phyloP scores from a whole-genome alignment of 2,329 filamentous ascomycete genomes.

The Myriosclerotinia duriaeana region DNA sequence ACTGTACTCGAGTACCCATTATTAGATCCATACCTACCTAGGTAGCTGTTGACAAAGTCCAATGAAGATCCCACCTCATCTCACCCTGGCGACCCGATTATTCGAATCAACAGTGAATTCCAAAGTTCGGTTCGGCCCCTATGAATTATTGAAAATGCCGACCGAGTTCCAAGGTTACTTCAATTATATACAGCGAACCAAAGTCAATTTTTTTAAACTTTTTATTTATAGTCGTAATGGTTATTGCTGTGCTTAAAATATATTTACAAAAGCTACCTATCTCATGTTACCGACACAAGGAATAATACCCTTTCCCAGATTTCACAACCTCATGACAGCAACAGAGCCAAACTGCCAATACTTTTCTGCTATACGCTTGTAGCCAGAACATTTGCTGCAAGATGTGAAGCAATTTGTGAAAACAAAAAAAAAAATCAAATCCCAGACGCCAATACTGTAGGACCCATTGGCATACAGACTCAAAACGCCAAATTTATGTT shows the following conservation, averaged over 20 bases:
- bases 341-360: constrained; percentile 20
- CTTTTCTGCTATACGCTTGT: constrained; percentile 21
- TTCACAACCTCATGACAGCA: constrained; percentile 22
- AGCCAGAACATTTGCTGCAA: constrained; percentile 22
- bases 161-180: neutral
- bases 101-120: neutral
- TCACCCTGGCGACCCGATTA: neutral
- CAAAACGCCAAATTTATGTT: constrained; percentile 23
- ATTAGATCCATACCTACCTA: too few species aligned
- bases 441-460: constrained; percentile 24
- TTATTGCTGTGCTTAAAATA: constrained; percentile 17
- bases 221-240: constrained; percentile 12
- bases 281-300: constrained; percentile 18
- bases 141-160: neutral
- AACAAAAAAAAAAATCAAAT: constrained; percentile 2
- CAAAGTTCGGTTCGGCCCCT: neutral
- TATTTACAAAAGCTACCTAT: constrained; percentile 20
- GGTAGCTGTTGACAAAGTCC: neutral
- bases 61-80: neutral
- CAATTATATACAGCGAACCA: neutral
- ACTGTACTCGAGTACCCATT: too few species aligned
- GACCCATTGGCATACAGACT: constrained; percentile 23
- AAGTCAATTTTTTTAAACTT: neutral
- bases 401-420: constrained; percentile 14
- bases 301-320: constrained; percentile 14